Conservation (phyloP, 129 eudicot genomes). For the sunflower (Helianthus annuus) region HanXRQr2.0-SUNRISE NC_035441.2:73656255-73656754, state of each 20-base stretch:
- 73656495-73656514: neutral
- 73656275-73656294: conserved; percentile 97
- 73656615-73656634: no score
- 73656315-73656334: conserved; percentile 77
- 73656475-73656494: neutral
- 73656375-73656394: conserved; percentile 60
- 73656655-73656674: no score
- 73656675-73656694: no score
- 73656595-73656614: neutral
- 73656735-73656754: no score
- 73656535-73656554: neutral
- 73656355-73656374: conserved; percentile 91
- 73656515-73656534: neutral
- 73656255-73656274: conserved; percentile 97
- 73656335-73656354: conserved; percentile 96
- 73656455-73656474: neutral
- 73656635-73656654: no score
- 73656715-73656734: no score
- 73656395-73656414: conserved; percentile 14
- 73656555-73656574: neutral
- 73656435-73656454: neutral
- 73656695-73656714: no score
- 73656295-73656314: conserved; percentile 88
- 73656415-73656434: neutral
- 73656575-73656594: neutral